Base-by-base conservation (phyloP, 2,329 filamentous ascomycete species). In the Sporothrix luriei region DNA sequence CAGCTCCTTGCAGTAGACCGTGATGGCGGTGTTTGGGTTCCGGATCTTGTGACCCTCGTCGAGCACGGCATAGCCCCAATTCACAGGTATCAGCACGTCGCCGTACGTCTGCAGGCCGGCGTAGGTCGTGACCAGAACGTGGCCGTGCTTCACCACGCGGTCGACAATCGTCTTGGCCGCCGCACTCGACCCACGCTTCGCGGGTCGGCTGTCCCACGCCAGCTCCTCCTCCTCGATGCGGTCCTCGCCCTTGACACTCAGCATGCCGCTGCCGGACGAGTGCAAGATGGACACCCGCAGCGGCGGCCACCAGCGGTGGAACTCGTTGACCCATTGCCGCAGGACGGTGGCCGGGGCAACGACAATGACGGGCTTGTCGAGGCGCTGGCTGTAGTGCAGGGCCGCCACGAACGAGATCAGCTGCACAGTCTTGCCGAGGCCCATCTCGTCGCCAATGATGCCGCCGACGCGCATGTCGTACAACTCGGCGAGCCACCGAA, bases 261-360 rank as follows among this genome's bases (percentile, higher is more conserved):
- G 82, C 94, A 99, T 98, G 21, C 95, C 96, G 78, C 93, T 98
- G 2, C 95, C 95, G 4, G 95, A 97, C 0, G 93, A 93, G 77
- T 99, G 95, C 64, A 99, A 79, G 72, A 99, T 98, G 0, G 94
- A 97, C 5, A 99, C 95, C 54, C 96, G 88, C 43, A 99, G 83
- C n/a, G 95, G 90, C n/a, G 95, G 95, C 96, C 96, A 99, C 96
- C 96, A 99, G 14, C 90, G 89, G 79, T 99, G 96, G 75, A 99
- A 98, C 77, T 99, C 95, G 73, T 96, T 97, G 14, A 97, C 95
- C 95, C 95, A 99, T 78, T 99, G 95, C 72, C 93, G 91, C 81
- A 99, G 90, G 29, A 99, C 91, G 0, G 95, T 99, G 3, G 94
- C 94, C 1, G 95, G 95, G 66, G 93, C 94, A 4, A 99, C 93